phyloP scores from a whole-genome alignment of 805 yeast genomes.

The Kuraishia ogatae region DNA sequence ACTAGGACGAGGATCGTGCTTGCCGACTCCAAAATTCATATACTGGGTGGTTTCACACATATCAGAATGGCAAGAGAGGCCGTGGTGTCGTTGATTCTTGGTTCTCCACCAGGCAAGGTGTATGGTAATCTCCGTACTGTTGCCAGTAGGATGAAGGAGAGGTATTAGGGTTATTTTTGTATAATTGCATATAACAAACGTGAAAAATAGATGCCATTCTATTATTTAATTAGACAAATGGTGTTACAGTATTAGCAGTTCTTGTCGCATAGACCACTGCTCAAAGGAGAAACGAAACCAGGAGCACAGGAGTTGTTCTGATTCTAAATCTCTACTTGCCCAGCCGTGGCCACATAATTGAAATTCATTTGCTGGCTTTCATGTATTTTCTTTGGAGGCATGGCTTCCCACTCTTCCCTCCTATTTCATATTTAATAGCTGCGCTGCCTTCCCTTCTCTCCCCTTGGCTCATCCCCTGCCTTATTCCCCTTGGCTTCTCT shows the following conservation, averaged over 20 bases:
- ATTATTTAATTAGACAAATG: too few species aligned
- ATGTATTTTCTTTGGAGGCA: too few species aligned
- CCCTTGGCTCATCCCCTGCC: not conserved
- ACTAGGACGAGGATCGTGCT: constrained; percentile 96
- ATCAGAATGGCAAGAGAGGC: constrained; percentile 98
- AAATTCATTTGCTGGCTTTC: too few species aligned
- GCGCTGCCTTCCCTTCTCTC: not conserved
- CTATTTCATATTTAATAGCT: not conserved
- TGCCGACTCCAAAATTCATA: constrained; percentile 95
- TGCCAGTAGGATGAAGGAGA: constrained; percentile 94
- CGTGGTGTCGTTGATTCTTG: constrained; percentile 87
- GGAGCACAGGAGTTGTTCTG: too few species aligned
- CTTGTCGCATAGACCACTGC: too few species aligned
- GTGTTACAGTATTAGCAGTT: too few species aligned
- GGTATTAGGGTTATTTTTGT: constrained; percentile 41
- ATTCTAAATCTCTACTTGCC: too few species aligned
- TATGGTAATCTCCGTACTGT: constrained; percentile 95
- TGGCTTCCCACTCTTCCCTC: too few species aligned
- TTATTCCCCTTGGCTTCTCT: too few species aligned
- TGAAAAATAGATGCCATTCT: too few species aligned
- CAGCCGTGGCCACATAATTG: too few species aligned
- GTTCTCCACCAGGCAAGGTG: constrained; percentile 98
- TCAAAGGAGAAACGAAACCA: too few species aligned
- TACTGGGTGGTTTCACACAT: constrained; percentile 93
- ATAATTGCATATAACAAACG: not conserved